Base-by-base conservation (phyloP, 1,284 basidiomycete species). In the Kwoniella shivajii region DNA sequence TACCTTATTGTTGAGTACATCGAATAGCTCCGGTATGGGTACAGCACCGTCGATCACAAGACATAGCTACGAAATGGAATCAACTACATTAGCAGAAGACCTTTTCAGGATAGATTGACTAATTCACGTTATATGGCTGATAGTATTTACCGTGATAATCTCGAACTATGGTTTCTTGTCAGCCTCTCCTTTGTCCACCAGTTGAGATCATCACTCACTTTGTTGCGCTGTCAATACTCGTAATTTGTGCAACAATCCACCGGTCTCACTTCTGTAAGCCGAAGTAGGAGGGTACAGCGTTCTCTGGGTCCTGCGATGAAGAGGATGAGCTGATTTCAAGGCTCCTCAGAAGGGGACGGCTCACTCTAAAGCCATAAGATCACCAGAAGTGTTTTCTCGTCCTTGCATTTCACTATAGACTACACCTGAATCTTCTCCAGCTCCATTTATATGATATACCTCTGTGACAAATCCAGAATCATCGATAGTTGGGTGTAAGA, bases 371-470 rank as follows among this genome's bases (percentile, higher is more conserved):
- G 87, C 86, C 89, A 98, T 94, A 39, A 97, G 81, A 79, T 97
- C 92, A 13, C 85, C 87, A 0, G 89, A 85, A 4, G 89, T 91
- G 71, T 98, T 98, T 80, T 99, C 89, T 46, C 95, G 84, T 0
- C 92, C 96, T 80, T 99, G 95, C 96, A 99, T 99, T 80, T 95
- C 90, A 67, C 88, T 91, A 76, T 94, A 97, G 27, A 99, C 96
- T 2, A 99, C 96, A 44, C 96, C 96, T 10, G 91, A 90, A 72
- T 99, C 87, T 69, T 95, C 86, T 4, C 92, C 95, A 70, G 90
- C 86, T 10, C 84, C 84, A 75, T 98, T 90, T 68, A 98, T 86
- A 76, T 98, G 94, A 75, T 94, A 90, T 16, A 94, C 89, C 81
- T 99, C 95, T 11, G 96, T 99, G 13, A 90, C 83, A 67, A 92